phyloP scores from a whole-genome alignment of 371 early-diverging fungal genomes.

The Mortierella sp. region DNA sequence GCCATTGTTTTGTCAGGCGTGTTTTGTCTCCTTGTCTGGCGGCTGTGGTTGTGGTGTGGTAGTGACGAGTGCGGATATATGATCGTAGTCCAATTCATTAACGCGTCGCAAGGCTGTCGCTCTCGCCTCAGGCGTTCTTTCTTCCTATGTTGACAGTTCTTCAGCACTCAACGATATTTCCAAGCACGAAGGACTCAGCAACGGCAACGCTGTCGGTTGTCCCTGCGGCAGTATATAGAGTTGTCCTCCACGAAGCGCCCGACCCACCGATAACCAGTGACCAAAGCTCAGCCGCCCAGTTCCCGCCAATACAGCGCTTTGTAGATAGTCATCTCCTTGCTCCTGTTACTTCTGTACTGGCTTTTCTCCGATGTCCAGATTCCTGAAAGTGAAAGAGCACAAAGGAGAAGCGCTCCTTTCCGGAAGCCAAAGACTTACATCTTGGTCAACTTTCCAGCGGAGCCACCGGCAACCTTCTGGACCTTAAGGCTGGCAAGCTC shows the following conservation, averaged over 20 bases:
- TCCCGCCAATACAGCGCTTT: no score
- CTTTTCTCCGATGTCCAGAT: neutral
- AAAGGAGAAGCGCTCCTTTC: neutral
- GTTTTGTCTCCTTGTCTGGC: neutral
- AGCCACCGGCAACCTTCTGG: conserved; percentile 88
- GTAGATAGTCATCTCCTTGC: no score
- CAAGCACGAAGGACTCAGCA: no score
- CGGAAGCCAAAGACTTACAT: conserved; percentile 67
- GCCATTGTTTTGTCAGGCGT: neutral
- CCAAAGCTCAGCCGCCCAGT: no score
- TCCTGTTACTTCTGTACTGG: neutral
- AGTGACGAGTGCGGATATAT: no score
- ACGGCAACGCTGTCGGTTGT: no score
- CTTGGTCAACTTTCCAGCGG: conserved; percentile 82
- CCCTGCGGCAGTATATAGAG: no score
- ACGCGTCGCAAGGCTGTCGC: neutral
- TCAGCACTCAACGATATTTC: neutral
- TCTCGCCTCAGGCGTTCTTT: no score
- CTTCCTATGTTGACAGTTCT: neutral
- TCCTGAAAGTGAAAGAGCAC: neutral
- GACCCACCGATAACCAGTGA: no score
- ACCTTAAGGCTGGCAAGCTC: conserved; percentile 92
- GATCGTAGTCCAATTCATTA: no score
- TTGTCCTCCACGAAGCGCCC: no score
- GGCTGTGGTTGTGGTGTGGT: no score